phyloP scores from a whole-genome alignment of 2,329 filamentous ascomycete species.

The Ophiostoma australiae region DNA sequence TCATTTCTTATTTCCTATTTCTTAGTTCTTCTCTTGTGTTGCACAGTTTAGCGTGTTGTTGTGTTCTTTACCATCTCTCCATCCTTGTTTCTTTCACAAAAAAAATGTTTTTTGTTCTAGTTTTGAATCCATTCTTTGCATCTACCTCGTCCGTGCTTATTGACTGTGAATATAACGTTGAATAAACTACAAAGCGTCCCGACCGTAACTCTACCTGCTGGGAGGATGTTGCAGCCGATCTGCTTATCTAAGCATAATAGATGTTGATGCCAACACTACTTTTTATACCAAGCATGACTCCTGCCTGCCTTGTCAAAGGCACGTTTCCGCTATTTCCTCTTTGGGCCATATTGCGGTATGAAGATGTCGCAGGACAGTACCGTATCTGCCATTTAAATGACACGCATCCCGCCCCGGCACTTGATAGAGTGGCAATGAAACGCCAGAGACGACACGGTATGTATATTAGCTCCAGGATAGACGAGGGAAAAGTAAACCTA shows the following conservation, averaged over 20 bases:
- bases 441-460: too few relatives aligned
- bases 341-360: too few relatives aligned
- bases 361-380: too few relatives aligned
- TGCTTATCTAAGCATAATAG: background rate
- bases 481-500: too few relatives aligned
- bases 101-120: constrained; percentile 15
- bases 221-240: background rate
- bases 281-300: too few relatives aligned
- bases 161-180: background rate
- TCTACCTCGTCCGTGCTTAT: background rate
- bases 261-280: too few relatives aligned
- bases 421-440: too few relatives aligned
- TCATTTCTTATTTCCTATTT: constrained; percentile 16
- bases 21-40: background rate
- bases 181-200: background rate
- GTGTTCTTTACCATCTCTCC: background rate
- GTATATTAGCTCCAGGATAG: too few relatives aligned
- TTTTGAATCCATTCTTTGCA: background rate
- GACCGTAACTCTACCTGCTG: background rate
- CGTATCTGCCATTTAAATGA: too few relatives aligned
- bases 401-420: too few relatives aligned
- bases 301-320: too few relatives aligned
- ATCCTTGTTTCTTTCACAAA: background rate
- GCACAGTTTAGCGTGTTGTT: constrained; percentile 11
- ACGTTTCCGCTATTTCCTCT: too few relatives aligned